Base-by-base conservation (phyloP, 345 rosid species). In the Eucalyptus urophylla region DNA sequence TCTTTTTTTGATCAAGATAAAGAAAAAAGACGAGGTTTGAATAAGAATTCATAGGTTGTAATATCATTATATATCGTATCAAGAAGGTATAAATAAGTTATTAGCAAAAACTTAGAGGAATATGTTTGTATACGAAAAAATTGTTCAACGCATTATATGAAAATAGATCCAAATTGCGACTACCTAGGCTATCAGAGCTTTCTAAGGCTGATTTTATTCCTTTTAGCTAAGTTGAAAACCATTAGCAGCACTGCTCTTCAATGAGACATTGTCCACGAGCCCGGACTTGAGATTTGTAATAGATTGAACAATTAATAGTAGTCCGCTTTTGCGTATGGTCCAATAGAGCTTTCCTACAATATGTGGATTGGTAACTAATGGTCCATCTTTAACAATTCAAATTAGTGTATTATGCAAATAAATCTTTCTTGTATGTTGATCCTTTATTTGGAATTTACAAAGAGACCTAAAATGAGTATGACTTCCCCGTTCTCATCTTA, bases 1-100 rank as follows among this genome's bases (percentile, higher is more conserved):
- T 67, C 3, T 16, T 31, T 29, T 65, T 65, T 29, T n/a, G 6
- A 4, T 49, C 50, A 49, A 14, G 37, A 47, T 8, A 27, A 67
- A 8, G 1, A 31, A 0, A 12, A 8, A 67, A 15, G 6, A 67
- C 0, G 1, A 31, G 6, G 40, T 31, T 31, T 4, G 8, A 8
- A 67, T 67, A 0, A 8, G 40, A 67, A 0, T 15, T 67, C 21
- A 8, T 15, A 0, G 80, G 33, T 67, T 12, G 40, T 67, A 67
- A 31, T 8, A 67, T 31, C 0, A n/a, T 31, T 3, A 31, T 3
- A 67, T 67, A 67, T 15, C 40, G 5, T n/a, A 67, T 67, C 80
- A 31, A 31, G 54, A 67, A 31, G 40, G 2, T 3, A 3, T 67
- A 0, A 31, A 1, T 67, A 31, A 15, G 6, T 31, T 8, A 67